Evolutionary conservation across 306 rosid genomes (phyloP), one percentile per base, ranked within the genome.

Genomic region (Cyclanthera cordifolia): DNA sequence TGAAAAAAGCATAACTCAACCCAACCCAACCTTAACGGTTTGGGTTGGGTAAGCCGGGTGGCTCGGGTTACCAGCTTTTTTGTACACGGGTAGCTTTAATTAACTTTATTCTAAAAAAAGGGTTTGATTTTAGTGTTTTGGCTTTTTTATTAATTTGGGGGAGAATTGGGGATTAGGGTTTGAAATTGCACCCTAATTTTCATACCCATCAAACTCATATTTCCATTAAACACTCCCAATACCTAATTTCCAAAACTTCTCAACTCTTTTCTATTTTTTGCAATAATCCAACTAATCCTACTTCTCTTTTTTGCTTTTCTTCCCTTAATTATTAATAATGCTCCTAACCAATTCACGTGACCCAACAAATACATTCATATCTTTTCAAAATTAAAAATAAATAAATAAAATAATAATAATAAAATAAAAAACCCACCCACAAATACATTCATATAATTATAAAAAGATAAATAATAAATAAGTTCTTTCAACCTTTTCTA

Each of bases 221-320:
- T 59, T 55, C 66, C 66, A 45, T n/a, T 58, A 32, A 30, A 58
- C 45, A 10, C 24, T 58, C 46, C 24, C 66, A 58, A 59, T 32
- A 32, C 67, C 67, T 43, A 43, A 43, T 43, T 43, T 28, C 19
- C 28, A 48, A 9, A 3, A 10, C 16, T 34, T 47, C 9, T 43
- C 3, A 53, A 17, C 49, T 4, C 19, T 37, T 37, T 9, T 37
- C 67, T 43, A 34, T 34, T 60, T 59, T 59, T 34, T 59, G 48
- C 67, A 59, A 32, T 28, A 57, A 28, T 15, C 45, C 66, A 58
- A 58, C 46, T 2, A 37, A 17, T 60, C 67, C 10, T 37, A 37
- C 16, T 32, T 60, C 9, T 3, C 19, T 8, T 16, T 30, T 16
- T 2, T 25, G 19, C 55, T 51, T 53, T 20, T 20, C 28, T 20